These are phyloP conservation scores for Lophium mytilinum DNA, from an alignment of 495 filamentous ascomycete species.

Conservation along the genomic window DNA sequence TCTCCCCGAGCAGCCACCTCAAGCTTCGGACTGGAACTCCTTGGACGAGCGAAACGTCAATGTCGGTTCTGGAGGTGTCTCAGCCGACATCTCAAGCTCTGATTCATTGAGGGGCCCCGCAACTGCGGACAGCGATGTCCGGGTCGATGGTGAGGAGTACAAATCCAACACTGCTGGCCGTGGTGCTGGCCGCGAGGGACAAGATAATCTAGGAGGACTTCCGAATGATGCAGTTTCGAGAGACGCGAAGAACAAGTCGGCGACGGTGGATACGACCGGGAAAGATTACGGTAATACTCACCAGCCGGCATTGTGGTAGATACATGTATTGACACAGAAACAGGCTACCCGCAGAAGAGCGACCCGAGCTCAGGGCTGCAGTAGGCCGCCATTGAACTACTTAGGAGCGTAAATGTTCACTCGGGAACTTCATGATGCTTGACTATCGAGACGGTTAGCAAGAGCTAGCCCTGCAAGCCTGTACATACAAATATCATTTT, in stretches of 20 bases:
- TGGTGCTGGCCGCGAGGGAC: constrained; percentile 27
- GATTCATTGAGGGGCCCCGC: constrained; percentile 56
- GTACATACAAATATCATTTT: too few relatives aligned
- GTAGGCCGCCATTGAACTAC: neutral
- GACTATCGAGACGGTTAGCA: too few relatives aligned
- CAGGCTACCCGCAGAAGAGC: constrained; percentile 27
- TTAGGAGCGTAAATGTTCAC: neutral
- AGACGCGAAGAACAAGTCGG: constrained; percentile 26
- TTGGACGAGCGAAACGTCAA: constrained; percentile 58
- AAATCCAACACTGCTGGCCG: constrained; percentile 29
- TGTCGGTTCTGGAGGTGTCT: constrained; percentile 52
- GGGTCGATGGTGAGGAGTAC: constrained; percentile 34
- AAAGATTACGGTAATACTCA: constrained; percentile 25
- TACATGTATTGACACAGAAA: too few relatives aligned
- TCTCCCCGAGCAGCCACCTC: constrained; percentile 68
- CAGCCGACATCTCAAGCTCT: constrained; percentile 43
- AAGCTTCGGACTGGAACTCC: constrained; percentile 67
- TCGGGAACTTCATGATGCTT: neutral
- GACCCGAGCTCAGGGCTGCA: constrained; percentile 15
- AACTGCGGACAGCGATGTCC: constrained; percentile 50
- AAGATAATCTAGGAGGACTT: constrained; percentile 28
- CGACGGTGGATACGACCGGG: constrained; percentile 28
- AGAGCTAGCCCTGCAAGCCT: too few relatives aligned
- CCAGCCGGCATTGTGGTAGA: too few relatives aligned
- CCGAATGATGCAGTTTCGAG: constrained; percentile 35